Evolutionary conservation across 352 stramenopile genomes (phyloP), one percentile per base, ranked within the genome.

Genomic region (Phytophthora podocarpi): DNA sequence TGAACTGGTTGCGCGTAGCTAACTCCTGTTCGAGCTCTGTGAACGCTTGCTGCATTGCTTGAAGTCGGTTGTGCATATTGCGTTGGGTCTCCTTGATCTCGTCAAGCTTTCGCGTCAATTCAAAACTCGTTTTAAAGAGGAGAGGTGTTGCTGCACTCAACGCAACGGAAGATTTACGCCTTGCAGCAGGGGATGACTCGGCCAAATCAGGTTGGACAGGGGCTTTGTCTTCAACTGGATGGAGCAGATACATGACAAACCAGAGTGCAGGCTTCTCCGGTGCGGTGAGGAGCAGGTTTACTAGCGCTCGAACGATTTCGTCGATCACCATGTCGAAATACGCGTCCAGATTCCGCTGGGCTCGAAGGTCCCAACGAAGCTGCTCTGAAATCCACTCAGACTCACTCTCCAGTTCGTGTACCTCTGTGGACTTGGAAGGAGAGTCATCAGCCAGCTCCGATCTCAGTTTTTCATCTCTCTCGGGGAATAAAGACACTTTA

Each of bases 71-170:
- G 34, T 80, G 75, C 73, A 87, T 87, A 1, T 50, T 56, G 1
- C 55, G 53, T 30, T 91, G 79, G 8, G 39, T 48, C 4, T 59
- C 28, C 9, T 89, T 85, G 49, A 88, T 69, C 9, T 53, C 31
- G 5, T 91, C 77, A 7, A 89, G 67, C 31, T 82, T 87, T 24
- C 65, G 72, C 27, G 72, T 69, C 18, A 90, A 61, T 51, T 90
- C 81, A 24, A 80, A 82, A 60, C 86, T 88, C 9, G 72, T 89
- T 52, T 75, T 78, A 66, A 87, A 82, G 27, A 87, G 69, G 9
- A 78, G 40, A 16, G 69, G 56, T 2, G 63, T 67, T 37, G 43
- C 43, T 18, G 56, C 32, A 15, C 34, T 26, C 21, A 63, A 53
- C 0, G 35, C 50, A 31, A 59, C 59, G 10, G 49, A 64, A 39